Conservation (phyloP, 129 eudicot species). For the Flaveria bidentis region DNA sequence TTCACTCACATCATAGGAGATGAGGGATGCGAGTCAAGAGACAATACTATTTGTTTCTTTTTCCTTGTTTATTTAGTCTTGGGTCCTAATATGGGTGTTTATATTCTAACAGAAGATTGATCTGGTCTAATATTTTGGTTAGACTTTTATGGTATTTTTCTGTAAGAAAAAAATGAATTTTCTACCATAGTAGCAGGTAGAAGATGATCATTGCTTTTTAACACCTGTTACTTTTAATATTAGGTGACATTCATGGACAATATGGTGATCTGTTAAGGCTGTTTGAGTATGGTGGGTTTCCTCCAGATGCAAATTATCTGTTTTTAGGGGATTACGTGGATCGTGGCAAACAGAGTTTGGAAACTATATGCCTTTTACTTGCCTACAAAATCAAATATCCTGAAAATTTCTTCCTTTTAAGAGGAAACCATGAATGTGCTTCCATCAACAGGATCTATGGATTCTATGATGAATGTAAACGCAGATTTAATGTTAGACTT, state of each 20-base stretch:
- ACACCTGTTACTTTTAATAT: neutral
- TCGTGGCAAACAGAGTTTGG: conserved; percentile 70
- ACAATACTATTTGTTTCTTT: neutral
- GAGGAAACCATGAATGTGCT: conserved; percentile 83
- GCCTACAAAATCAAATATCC: conserved; percentile 75
- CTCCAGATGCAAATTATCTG: conserved; percentile 72
- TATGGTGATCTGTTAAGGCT: conserved; percentile 72
- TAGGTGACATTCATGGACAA: conserved; percentile 92
- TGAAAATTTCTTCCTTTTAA: conserved; percentile 64
- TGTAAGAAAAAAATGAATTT: neutral
- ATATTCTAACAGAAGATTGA: neutral
- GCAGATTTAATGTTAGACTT: conserved; percentile 70
- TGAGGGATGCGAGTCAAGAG: neutral
- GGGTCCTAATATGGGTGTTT: neutral
- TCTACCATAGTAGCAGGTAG: neutral
- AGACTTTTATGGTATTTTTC: neutral
- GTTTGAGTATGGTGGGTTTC: conserved; percentile 80
- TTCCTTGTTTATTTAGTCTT: no score
- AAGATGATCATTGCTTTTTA: neutral
- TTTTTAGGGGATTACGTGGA: conserved; percentile 81
- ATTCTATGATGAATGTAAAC: conserved; percentile 79
- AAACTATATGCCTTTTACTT: conserved; percentile 72
- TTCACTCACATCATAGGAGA: neutral
- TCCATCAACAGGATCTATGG: conserved; percentile 79
- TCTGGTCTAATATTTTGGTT: neutral